Evolutionary conservation across 495 filamentous ascomycete species (phyloP).

Genomic region (Aspergillus conjunctus): DNA sequence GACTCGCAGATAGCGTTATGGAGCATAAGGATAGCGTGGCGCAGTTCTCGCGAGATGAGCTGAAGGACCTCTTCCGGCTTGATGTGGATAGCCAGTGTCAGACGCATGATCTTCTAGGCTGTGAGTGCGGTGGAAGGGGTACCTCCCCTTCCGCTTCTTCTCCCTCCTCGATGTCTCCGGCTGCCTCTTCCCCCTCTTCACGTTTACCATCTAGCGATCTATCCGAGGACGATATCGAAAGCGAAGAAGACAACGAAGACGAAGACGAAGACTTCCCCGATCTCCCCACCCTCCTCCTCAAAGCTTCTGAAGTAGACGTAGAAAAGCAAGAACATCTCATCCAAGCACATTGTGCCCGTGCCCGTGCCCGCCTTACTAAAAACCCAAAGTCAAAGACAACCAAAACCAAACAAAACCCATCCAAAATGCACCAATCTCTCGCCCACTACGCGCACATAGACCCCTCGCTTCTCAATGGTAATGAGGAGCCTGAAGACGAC

Average conservation of each 20-base stretch:
- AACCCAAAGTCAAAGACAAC: slow-evolving; percentile 10
- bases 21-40: slow-evolving; percentile 60
- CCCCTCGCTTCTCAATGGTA: slow-evolving; percentile 38
- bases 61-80: slow-evolving; percentile 71
- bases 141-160: not conserved
- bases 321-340: slow-evolving; percentile 59
- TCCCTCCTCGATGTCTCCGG: too few relatives aligned
- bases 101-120: slow-evolving; percentile 73
- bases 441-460: slow-evolving; percentile 72
- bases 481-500: not conserved
- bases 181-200: too few relatives aligned
- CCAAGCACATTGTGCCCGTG: slow-evolving; percentile 24
- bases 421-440: slow-evolving; percentile 58
- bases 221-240: slow-evolving; percentile 25
- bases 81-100: slow-evolving; percentile 57
- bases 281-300: slow-evolving; percentile 51
- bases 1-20: slow-evolving; percentile 68
- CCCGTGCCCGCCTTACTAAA: not conserved
- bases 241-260: slow-evolving; percentile 35
- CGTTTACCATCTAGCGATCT: slow-evolving; percentile 12
- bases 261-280: slow-evolving; percentile 45
- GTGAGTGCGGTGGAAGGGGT: slow-evolving; percentile 65
- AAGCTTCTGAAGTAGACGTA: slow-evolving; percentile 63
- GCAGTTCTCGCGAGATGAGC: slow-evolving; percentile 68
- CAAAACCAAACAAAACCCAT: slow-evolving; percentile 21